Evolutionary conservation across 257 asterid genomes (phyloP), one percentile per base, ranked within the genome.

Genomic region (Solanum clarkiae): DNA sequence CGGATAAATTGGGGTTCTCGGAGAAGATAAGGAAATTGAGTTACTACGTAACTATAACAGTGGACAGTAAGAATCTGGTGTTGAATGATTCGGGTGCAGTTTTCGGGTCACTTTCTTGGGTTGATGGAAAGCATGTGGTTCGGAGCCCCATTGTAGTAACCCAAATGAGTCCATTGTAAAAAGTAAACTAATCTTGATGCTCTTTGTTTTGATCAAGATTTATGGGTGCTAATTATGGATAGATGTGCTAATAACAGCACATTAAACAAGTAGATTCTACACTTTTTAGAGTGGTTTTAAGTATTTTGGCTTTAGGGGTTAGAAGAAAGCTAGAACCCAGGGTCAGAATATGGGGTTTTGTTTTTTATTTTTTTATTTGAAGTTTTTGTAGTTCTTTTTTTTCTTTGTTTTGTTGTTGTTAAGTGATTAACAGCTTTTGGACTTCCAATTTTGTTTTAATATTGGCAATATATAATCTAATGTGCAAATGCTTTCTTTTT

Each of bases 101-200:
- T 10, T 95, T 90, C 47, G 99, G 99, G 20, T 93, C 98, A 26
- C 91, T 97, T 49, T 88, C 94, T 44, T 97, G 99, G 99, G 80
- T 32, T 70, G 99, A 95, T 60, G 99, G 99, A 87, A 93, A 91
- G 87, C 99, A 92, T 59, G 93, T 90, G 57, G 99, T 97, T 66
- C 90, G 98, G 86, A 95, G 98, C 93, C 95, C 98, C 84, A 91
- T 96, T 42, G 95, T 95, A 75, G 96, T 96, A 10, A 90, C 98
- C 55, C 94, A 93, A 84, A 85, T 94, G 2, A 93, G 91, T n/a
- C 97, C 98, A 10, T 88, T 94, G 97, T 96, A 91, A 89, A 74
- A 83, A 53, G 82, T 79, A 79, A 82, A 32, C 36, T 45, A 86
- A 80, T 80, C 47, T 47, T 20, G 63, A 62, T 80, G 32, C 20